A percentile compares a stretch with the other conserved stretches of the same genome.
Evolutionary conservation across 2,329 filamentous ascomycete genomes (phyloP).

Genomic region (Aspergillus sp.): DNA sequence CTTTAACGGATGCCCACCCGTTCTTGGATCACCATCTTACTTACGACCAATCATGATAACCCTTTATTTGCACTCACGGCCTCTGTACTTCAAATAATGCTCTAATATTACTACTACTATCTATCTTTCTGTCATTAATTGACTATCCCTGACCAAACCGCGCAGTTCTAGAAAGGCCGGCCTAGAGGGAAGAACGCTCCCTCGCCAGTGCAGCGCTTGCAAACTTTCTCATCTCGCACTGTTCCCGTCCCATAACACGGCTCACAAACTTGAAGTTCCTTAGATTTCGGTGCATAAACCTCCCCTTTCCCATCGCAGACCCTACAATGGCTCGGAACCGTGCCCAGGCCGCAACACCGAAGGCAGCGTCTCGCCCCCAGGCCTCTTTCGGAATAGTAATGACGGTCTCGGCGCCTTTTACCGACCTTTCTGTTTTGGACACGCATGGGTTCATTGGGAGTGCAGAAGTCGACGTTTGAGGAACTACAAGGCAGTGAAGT

Average conservation of each 20-base stretch:
- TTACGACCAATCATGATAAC: not conserved
- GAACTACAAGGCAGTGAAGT: no score
- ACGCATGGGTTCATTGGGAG: no score
- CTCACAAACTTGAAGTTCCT: not conserved
- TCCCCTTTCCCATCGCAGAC: not conserved
- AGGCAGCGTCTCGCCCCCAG: not conserved
- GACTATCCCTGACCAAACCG: not conserved
- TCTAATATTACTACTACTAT: not conserved
- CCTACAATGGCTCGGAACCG: not conserved
- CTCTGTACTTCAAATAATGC: not conserved
- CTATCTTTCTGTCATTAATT: not conserved
- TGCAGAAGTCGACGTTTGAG: no score
- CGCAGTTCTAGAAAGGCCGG: not conserved
- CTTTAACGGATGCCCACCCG: slow-evolving; percentile 73
- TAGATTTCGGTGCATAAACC: not conserved
- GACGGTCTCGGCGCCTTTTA: not conserved
- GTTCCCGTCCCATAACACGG: not conserved
- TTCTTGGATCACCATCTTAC: slow-evolving; percentile 80
- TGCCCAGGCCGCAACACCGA: not conserved
- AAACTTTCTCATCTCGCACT: not conserved
- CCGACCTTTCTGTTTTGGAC: no score
- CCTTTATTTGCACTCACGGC: not conserved
- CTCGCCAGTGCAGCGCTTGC: not conserved
- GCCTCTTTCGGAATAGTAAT: not conserved
- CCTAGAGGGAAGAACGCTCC: not conserved